Evolutionary conservation across 768 basidiomycete species (phyloP).

Genomic region (Goffeauzyma gilvescens): DNA sequence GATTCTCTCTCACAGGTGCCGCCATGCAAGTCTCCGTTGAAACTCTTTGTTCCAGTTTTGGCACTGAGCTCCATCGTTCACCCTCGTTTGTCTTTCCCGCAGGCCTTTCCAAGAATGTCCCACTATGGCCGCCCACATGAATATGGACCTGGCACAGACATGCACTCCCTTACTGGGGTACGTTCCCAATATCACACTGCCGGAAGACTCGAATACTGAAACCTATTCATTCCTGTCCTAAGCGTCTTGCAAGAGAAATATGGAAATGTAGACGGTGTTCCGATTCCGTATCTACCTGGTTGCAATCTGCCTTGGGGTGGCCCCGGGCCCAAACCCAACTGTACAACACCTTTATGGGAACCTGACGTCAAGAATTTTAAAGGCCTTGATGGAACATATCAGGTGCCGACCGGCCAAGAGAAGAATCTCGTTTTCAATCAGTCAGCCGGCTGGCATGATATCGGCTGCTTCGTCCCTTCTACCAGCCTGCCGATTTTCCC

Average conservation of each 20-base stretch:
- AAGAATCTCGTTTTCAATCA: no score
- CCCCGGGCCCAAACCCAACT: slow-evolving; percentile 20
- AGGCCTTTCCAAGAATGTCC: background rate
- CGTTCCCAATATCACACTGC: no score
- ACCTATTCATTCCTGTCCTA: no score
- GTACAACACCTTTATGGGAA: slow-evolving; percentile 14
- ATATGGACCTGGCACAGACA: background rate
- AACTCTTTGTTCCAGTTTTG: no score
- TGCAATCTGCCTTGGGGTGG: slow-evolving; percentile 26
- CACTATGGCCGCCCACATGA: background rate
- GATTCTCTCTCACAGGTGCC: background rate
- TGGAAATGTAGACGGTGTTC: slow-evolving; percentile 16
- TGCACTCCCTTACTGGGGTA: slow-evolving; percentile 18
- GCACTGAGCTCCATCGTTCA: no score
- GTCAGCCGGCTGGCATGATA: slow-evolving; percentile 20
- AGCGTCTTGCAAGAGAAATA: no score
- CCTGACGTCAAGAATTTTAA: no score
- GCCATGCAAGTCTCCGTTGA: no score
- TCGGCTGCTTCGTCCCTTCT: slow-evolving; percentile 14
- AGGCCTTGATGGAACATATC: no score
- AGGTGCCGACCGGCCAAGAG: no score
- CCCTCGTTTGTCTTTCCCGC: no score
- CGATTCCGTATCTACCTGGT: slow-evolving; percentile 20
- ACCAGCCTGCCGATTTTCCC: background rate
- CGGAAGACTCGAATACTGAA: no score